These are phyloP conservation scores for Apiotrichum sp. DNA, from an alignment of 1,284 basidiomycete genomes.

Conservation along the genomic window DNA sequence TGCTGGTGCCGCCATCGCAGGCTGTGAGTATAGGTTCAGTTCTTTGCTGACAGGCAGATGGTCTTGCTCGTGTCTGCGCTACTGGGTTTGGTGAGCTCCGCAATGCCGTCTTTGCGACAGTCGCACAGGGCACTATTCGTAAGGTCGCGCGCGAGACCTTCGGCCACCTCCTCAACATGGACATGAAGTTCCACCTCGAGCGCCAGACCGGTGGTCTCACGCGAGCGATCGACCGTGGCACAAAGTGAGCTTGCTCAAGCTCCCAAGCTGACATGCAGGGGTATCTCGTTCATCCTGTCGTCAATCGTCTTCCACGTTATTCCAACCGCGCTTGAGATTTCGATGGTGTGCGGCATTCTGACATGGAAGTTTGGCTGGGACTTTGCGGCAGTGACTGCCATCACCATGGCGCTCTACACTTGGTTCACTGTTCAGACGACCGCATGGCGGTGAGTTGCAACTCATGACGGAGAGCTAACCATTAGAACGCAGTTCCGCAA, in stretches of 20 bases:
- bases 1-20: slow-evolving; percentile 79
- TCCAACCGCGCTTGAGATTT: slow-evolving; percentile 92
- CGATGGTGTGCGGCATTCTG: slow-evolving; percentile 95
- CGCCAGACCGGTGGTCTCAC: slow-evolving; percentile 94
- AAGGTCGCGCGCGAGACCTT: slow-evolving; percentile 92
- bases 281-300: slow-evolving; percentile 90
- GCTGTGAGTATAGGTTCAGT: slow-evolving; percentile 59
- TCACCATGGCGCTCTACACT: slow-evolving; percentile 83
- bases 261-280: slow-evolving; percentile 52
- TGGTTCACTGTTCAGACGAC: slow-evolving; percentile 98
- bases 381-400: slow-evolving; percentile 83
- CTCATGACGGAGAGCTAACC: background rate
- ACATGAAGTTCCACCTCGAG: slow-evolving; percentile 87
- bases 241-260: slow-evolving; percentile 60
- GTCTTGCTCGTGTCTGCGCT: slow-evolving; percentile 80
- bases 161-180: slow-evolving; percentile 81
- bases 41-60: slow-evolving; percentile 56
- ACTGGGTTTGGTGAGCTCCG: slow-evolving; percentile 85
- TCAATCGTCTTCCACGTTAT: slow-evolving; percentile 92
- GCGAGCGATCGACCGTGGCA: slow-evolving; percentile 92
- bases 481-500: slow-evolving; percentile 82
- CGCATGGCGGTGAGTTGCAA: slow-evolving; percentile 68
- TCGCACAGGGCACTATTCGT: slow-evolving; percentile 88
- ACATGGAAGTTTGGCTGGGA: slow-evolving; percentile 96
- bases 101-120: slow-evolving; percentile 94